These are phyloP conservation scores for Fusarium sarcochroum DNA, from an alignment of 2,329 filamentous ascomycete genomes.

Conservation along the genomic window DNA sequence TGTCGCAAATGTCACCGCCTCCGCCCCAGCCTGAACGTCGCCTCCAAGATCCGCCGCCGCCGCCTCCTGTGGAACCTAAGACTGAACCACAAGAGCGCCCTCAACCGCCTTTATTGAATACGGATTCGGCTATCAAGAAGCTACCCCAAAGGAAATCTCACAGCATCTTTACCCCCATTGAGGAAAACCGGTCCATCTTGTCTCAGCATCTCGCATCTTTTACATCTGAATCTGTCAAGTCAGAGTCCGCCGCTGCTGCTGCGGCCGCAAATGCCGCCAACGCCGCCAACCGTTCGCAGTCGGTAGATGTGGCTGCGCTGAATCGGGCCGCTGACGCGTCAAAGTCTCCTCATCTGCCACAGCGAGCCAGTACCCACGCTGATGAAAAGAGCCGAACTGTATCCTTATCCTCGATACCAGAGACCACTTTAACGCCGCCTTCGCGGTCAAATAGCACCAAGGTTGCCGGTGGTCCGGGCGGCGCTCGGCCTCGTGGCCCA, in stretches of 20 bases:
- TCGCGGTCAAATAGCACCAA: constrained; percentile 84
- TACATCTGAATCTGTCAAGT: constrained; percentile 64
- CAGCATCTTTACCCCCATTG: constrained; percentile 98
- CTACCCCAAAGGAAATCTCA: constrained; percentile 84
- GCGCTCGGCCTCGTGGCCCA: constrained; percentile 81
- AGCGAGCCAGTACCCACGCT: constrained; percentile 63
- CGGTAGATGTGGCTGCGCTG: constrained; percentile 73
- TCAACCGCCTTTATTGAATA: constrained; percentile 64
- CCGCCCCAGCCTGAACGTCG: constrained; percentile 63
- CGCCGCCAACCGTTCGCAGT: constrained; percentile 68
- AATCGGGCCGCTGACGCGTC: constrained; percentile 63
- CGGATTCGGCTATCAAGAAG: constrained; percentile 68
- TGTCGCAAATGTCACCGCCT: constrained; percentile 66
- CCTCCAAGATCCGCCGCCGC: constrained; percentile 66
- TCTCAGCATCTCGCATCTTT: constrained; percentile 85
- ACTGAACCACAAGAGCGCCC: constrained; percentile 64
- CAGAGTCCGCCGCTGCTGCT: constrained; percentile 52
- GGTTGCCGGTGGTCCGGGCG: constrained; percentile 65
- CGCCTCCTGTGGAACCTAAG: constrained; percentile 65
- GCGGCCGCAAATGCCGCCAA: constrained; percentile 46
- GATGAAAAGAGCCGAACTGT: constrained; percentile 62
- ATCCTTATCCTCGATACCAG: constrained; percentile 74
- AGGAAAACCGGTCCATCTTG: constrained; percentile 89
- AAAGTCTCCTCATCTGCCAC: constrained; percentile 69
- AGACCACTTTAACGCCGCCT: constrained; percentile 76